A percentile compares a stretch with the other conserved stretches of the same genome.
These are phyloP conservation scores for Solanum medicagineum DNA, from an alignment of 257 asterid species.

Conservation along the genomic window DNA sequence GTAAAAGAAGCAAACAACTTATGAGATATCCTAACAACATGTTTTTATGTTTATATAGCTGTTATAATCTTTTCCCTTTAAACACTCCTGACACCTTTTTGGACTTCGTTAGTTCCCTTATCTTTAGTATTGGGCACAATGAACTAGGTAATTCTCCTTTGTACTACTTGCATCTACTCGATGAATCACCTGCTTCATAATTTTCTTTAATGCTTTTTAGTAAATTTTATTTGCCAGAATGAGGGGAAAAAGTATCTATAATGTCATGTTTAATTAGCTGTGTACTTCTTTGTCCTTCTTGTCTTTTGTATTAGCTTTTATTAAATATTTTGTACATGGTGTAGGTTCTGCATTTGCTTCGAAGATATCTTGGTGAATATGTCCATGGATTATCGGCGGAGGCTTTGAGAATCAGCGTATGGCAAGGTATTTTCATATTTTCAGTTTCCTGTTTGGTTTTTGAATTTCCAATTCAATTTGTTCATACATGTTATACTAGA, in stretches of 20 bases:
- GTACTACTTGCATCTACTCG: neutral
- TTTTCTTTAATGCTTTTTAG: neutral
- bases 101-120: neutral
- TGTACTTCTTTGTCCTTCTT: neutral
- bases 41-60: neutral
- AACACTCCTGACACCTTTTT: neutral
- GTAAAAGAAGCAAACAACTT: neutral
- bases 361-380: conserved; percentile 94
- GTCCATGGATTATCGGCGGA: conserved; percentile 97
- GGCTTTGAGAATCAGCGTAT: conserved; percentile 93
- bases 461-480: neutral
- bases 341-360: conserved; percentile 97
- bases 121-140: neutral
- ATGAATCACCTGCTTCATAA: neutral
- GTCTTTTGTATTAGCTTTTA: neutral
- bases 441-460: neutral
- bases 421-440: conserved; percentile 57
- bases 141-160: neutral
- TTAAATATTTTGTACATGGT: conserved; percentile 1
- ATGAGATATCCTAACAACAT: neutral
- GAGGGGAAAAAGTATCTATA: neutral
- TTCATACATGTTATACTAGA: neutral
- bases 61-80: neutral
- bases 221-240: neutral
- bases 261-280: neutral